Evolutionary conservation across 768 basidiomycete genomes (phyloP).

Genomic region (Mrakia hoshinonis): DNA sequence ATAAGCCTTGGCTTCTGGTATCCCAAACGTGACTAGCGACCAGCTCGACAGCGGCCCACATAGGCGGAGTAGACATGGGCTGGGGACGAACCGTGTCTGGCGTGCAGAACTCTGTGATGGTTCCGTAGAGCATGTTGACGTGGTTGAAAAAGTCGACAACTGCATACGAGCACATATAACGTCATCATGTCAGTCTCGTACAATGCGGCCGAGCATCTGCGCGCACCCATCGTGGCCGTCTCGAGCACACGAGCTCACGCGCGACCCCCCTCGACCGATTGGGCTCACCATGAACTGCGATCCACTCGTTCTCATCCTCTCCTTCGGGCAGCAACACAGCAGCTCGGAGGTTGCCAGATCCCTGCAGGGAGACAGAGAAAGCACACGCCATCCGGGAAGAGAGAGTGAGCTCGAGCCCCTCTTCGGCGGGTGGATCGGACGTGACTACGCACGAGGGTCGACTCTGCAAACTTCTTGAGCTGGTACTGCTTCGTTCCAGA

Average conservation of each 20-base stretch:
- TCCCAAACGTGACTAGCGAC: no score
- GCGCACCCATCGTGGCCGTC: no score
- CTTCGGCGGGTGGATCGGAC: no score
- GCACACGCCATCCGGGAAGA: neutral
- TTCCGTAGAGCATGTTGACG: slow-evolving; percentile 97
- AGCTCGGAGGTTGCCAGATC: slow-evolving; percentile 85
- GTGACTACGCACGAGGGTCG: slow-evolving; percentile 36
- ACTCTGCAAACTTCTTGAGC: slow-evolving; percentile 66
- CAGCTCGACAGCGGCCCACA: neutral
- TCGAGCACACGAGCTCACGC: no score
- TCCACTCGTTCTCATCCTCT: slow-evolving; percentile 95
- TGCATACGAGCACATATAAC: slow-evolving; percentile 37
- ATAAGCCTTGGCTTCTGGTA: no score
- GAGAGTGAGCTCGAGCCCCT: neutral
- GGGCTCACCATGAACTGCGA: slow-evolving; percentile 87
- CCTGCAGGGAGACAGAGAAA: slow-evolving; percentile 46
- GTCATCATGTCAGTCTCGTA: neutral
- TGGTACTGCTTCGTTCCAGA: slow-evolving; percentile 98
- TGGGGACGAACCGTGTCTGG: slow-evolving; percentile 46
- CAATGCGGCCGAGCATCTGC: no score
- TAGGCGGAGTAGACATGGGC: neutral
- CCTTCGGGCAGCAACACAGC: slow-evolving; percentile 94
- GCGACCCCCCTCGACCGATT: neutral
- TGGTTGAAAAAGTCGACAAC: slow-evolving; percentile 99
- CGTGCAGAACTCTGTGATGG: slow-evolving; percentile 95